These are phyloP conservation scores for Phytophthora litchii DNA, from an alignment of 352 stramenopile genomes.

Conservation along the genomic window DNA sequence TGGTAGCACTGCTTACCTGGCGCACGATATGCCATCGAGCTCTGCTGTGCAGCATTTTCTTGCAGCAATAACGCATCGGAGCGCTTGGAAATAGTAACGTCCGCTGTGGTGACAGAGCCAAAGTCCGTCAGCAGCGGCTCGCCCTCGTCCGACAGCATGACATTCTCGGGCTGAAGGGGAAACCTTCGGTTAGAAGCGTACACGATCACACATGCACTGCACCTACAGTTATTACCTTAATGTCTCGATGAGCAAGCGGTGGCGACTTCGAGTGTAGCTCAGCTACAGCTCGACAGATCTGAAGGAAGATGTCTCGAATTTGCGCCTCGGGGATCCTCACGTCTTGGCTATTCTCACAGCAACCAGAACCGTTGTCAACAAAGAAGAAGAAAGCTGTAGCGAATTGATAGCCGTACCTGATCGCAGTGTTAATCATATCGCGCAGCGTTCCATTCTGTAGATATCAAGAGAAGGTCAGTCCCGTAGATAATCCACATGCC, in stretches of 20 bases:
- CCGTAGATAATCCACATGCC: neutral
- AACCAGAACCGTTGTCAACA: neutral
- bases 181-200: slow-evolving; percentile 8
- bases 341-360: slow-evolving; percentile 28
- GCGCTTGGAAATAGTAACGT: slow-evolving; percentile 71
- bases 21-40: slow-evolving; percentile 88
- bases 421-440: slow-evolving; percentile 80
- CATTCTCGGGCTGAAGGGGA: slow-evolving; percentile 78
- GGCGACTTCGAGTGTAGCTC: slow-evolving; percentile 78
- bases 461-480: slow-evolving; percentile 12
- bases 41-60: slow-evolving; percentile 82
- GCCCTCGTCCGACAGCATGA: slow-evolving; percentile 78
- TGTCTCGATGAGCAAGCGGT: slow-evolving; percentile 84
- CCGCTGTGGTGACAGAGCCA: slow-evolving; percentile 70
- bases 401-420: slow-evolving; percentile 39
- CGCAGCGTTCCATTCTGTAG: slow-evolving; percentile 79
- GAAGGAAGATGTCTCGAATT: slow-evolving; percentile 84
- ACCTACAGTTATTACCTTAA: slow-evolving; percentile 58
- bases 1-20: slow-evolving; percentile 52
- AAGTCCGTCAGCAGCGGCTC: slow-evolving; percentile 91
- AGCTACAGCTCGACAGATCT: slow-evolving; percentile 79
- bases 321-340: slow-evolving; percentile 66
- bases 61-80: slow-evolving; percentile 85
- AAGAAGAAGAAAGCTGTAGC: neutral
- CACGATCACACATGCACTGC: neutral